Conservation (phyloP, 805 yeast species). For the Spathaspora gorwiae region DNA sequence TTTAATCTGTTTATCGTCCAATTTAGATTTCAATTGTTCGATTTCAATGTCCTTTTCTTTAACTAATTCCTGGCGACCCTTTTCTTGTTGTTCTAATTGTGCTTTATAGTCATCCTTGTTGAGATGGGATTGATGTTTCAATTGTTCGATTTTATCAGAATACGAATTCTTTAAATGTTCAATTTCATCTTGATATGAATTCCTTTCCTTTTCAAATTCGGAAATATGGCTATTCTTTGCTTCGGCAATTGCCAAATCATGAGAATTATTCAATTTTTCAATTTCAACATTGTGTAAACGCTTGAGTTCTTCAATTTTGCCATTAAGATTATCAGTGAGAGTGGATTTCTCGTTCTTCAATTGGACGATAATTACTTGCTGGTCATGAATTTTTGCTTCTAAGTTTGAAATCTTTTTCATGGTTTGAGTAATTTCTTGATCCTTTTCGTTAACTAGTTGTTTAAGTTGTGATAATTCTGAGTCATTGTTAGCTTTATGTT, state of each 20-base stretch:
- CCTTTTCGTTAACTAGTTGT: not conserved
- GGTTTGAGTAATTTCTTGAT: not conserved
- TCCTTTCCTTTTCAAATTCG: conserved; percentile 1
- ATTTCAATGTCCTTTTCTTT: conserved; percentile 1
- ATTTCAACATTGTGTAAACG: too few species aligned
- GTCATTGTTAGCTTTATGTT: not conserved
- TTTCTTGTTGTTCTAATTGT: not conserved
- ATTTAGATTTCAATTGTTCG: not conserved
- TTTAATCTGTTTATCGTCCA: not conserved
- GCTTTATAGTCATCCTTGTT: conserved; percentile 1
- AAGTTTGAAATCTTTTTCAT: too few species aligned
- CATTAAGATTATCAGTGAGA: too few species aligned
- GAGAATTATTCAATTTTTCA: too few species aligned
- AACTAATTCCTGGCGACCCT: not conserved
- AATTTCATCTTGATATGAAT: not conserved
- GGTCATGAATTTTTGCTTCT: too few species aligned
- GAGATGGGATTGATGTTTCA: not conserved
- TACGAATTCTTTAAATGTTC: not conserved
- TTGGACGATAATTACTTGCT: too few species aligned
- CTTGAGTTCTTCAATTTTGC: too few species aligned
- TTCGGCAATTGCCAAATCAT: too few species aligned
- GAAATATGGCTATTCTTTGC: too few species aligned
- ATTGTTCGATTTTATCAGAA: conserved; percentile 1
- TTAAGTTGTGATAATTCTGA: not conserved
- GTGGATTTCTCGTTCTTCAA: too few species aligned